phyloP scores from a whole-genome alignment of 2,329 filamentous ascomycete species.

The Colletotrichum cereale region DNA sequence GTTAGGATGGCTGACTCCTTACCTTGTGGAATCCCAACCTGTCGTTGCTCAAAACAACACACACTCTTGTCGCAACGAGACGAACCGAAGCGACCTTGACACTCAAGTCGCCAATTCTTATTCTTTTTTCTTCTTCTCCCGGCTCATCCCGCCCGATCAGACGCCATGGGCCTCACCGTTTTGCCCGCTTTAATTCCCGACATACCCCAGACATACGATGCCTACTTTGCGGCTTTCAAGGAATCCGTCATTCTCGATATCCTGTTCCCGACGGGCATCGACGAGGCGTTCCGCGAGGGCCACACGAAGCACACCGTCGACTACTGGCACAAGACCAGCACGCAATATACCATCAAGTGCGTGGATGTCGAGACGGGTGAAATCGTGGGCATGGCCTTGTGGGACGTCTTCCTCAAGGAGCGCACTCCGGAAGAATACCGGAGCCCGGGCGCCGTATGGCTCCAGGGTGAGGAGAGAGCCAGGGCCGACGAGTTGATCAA shows the following conservation, averaged over 20 bases:
- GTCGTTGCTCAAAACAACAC: neutral
- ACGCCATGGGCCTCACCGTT: slow-evolving; percentile 54
- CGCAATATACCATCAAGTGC: slow-evolving; percentile 62
- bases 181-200: slow-evolving; percentile 60
- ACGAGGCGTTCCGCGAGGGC: slow-evolving; percentile 55
- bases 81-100: slow-evolving; percentile 23
- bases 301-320: slow-evolving; percentile 56
- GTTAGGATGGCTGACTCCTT: slow-evolving; percentile 10
- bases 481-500: slow-evolving; percentile 58
- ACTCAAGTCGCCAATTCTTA: slow-evolving; percentile 10
- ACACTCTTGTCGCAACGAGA: slow-evolving; percentile 4
- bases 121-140: neutral
- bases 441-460: slow-evolving; percentile 59
- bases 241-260: slow-evolving; percentile 55
- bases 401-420: slow-evolving; percentile 56
- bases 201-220: slow-evolving; percentile 59
- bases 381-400: slow-evolving; percentile 61
- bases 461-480: slow-evolving; percentile 57
- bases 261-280: slow-evolving; percentile 55
- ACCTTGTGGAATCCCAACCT: slow-evolving; percentile 20
- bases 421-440: slow-evolving; percentile 56
- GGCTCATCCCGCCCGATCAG: slow-evolving; percentile 18
- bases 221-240: slow-evolving; percentile 61
- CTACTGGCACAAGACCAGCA: slow-evolving; percentile 54
- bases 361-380: slow-evolving; percentile 57